Evolutionary conservation across 331 rosid species (phyloP).

Genomic region (Malus hybrid): DNA sequence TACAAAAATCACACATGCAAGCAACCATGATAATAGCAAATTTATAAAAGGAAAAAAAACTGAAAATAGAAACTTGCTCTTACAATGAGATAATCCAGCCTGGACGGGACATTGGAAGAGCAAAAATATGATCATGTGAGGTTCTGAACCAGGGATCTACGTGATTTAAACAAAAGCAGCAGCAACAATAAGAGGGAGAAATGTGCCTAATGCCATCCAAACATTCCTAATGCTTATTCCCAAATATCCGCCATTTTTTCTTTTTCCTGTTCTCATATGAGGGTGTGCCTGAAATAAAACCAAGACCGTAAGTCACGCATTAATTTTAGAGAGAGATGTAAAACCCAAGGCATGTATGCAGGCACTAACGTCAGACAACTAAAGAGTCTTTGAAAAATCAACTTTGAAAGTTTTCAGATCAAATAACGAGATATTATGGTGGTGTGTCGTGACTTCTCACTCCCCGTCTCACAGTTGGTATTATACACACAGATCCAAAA

Average conservation of each 20-base stretch:
- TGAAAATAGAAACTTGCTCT: not conserved
- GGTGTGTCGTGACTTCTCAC: not conserved
- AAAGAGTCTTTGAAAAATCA: not conserved
- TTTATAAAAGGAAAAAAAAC: not conserved
- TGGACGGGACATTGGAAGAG: not conserved
- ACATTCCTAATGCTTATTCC: conserved; percentile 45
- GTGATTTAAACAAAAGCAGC: not conserved
- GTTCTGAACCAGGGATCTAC: conserved; percentile 18
- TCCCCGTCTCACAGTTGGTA: not conserved
- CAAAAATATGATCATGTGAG: not conserved
- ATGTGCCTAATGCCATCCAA: not conserved
- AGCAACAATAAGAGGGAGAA: not conserved
- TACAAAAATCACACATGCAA: conserved; percentile 1
- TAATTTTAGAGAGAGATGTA: not conserved
- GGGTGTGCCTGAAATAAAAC: conserved; percentile 42
- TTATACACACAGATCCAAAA: not conserved
- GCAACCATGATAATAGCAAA: not conserved
- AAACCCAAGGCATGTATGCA: not conserved
- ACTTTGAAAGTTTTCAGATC: not conserved
- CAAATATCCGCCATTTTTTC: conserved; percentile 74
- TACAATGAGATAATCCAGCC: conserved; percentile 6
- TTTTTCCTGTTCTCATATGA: conserved; percentile 58
- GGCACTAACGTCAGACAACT: not conserved
- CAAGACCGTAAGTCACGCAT: conserved; percentile 3
- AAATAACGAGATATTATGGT: not conserved